A percentile compares a stretch with the other conserved stretches of the same genome.
Conservation (phyloP, 176 grass and related monocot species). For the Carex pumila region DNA sequence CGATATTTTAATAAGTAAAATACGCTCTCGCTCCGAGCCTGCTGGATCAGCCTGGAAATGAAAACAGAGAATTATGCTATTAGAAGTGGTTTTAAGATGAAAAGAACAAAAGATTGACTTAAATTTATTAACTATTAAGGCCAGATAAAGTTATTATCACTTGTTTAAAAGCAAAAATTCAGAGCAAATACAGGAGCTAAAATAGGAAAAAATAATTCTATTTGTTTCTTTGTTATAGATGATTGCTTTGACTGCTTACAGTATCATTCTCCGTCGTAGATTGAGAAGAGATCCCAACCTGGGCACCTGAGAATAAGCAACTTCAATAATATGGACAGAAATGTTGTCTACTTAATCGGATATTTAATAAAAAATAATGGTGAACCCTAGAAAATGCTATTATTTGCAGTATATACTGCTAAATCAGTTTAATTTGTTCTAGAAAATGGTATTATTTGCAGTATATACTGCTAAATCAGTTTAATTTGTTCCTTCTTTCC, state of each 20-base stretch:
- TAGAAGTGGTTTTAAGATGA: neutral
- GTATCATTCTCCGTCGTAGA: constrained; percentile 33
- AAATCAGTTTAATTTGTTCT: neutral
- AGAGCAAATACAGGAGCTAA: neutral
- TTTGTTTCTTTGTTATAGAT: neutral
- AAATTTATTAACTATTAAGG: neutral
- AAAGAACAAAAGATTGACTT: neutral
- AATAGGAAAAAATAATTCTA: neutral
- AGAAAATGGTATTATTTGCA: neutral
- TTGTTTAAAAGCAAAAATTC: neutral
- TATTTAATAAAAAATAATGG: neutral
- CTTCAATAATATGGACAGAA: neutral
- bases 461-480: neutral
- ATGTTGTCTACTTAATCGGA: neutral
- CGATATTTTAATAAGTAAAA: constrained; percentile 82
- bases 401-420: neutral
- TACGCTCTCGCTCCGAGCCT: constrained; percentile 65
- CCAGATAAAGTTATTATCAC: neutral
- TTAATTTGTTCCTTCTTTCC: neutral
- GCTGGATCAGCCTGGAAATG: constrained; percentile 53
- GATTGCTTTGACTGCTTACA: constrained; percentile 20
- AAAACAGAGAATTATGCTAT: constrained; percentile 4
- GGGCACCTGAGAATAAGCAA: constrained; percentile 39
- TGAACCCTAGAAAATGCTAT: neutral
- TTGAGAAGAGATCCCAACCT: constrained; percentile 49